Evolutionary conservation across 768 basidiomycete genomes (phyloP), one percentile per base, ranked within the genome.

Genomic region (Naganishia vishniacii): DNA sequence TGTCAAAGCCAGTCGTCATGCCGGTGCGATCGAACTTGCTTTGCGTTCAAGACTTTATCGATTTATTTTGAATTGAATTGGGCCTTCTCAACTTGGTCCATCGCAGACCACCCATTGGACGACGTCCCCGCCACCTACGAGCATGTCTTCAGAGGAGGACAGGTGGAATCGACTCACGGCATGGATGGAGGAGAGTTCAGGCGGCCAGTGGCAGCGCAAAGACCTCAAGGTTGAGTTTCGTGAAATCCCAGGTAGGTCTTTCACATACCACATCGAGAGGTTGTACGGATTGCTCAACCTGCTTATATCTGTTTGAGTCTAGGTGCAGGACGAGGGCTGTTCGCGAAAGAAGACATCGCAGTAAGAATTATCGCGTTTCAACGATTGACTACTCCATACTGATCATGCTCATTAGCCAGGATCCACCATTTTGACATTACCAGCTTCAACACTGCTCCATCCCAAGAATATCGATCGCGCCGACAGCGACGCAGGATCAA

Each of bases 301-400:
- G n/a, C n/a, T n/a, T n/a, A n/a, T n/a, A n/a, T n/a, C n/a, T 29
- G 42, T 49, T 15, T 23, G n/a, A 18, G 12, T 41, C 20, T 11
- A 86, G 86, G 82, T 68, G 81, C 84, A 45, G 88, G 89, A 28
- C 81, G 85, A 75, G 90, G 88, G 8, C 79, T 92, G 48, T 87
- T 86, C 73, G 80, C 86, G 12, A 70, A 74, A 9, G 68, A 68
- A n/a, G 69, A 77, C 49, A 79, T 80, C 65, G 68, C 74, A 42
- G 85, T 85, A 66, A 67, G 82, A 72, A 8, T 60, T 46, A 40
- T 23, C 18, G 9, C 23, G 13, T 20, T 20, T 23, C 18, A 20
- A 46, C 23, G 37, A 8, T 20, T 3, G 23, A 28, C 18, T 26
- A 15, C 23, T 23, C 16, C 9, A 42, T 13, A 20, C 51, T 51